Conservation (phyloP, 345 rosid species). For the Sisymbrium irio region DNA sequence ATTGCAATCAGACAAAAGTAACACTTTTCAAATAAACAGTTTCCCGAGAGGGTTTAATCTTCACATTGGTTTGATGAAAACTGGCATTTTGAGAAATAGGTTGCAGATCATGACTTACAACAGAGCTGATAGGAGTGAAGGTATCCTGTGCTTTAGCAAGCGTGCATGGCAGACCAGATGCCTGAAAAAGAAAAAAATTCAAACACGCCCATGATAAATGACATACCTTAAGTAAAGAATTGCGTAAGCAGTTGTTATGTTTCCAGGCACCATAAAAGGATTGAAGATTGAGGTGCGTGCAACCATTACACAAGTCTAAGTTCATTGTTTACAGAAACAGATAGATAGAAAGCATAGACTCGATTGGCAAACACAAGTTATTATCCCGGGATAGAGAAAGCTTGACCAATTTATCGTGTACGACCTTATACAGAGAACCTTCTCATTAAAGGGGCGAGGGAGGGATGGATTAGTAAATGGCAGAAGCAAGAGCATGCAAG, state of each 20-base stretch:
- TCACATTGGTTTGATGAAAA: neutral
- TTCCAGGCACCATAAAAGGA: neutral
- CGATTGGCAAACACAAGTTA: neutral
- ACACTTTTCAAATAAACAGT: too few relatives aligned
- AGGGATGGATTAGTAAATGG: too few relatives aligned
- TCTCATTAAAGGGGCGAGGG: too few relatives aligned
- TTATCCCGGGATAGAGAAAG: too few relatives aligned
- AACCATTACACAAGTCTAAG: neutral
- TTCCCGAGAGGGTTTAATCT: too few relatives aligned
- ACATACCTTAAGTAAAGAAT: neutral
- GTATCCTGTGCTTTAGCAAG: slow-evolving; percentile 94
- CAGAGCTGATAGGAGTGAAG: slow-evolving; percentile 85
- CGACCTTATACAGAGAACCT: too few relatives aligned
- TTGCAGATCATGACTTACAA: slow-evolving; percentile 50
- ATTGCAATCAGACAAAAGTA: too few relatives aligned
- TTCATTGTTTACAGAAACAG: neutral
- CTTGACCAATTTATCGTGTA: too few relatives aligned
- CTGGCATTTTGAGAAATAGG: neutral
- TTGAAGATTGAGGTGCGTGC: neutral
- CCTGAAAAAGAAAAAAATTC: slow-evolving; percentile 37
- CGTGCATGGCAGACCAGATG: slow-evolving; percentile 95
- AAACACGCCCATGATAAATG: neutral
- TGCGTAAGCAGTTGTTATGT: neutral
- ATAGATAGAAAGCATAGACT: neutral
- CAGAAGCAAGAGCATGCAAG: too few relatives aligned